phyloP scores from a whole-genome alignment of 345 rosid species.

The Atalantia buxifolia region DNA sequence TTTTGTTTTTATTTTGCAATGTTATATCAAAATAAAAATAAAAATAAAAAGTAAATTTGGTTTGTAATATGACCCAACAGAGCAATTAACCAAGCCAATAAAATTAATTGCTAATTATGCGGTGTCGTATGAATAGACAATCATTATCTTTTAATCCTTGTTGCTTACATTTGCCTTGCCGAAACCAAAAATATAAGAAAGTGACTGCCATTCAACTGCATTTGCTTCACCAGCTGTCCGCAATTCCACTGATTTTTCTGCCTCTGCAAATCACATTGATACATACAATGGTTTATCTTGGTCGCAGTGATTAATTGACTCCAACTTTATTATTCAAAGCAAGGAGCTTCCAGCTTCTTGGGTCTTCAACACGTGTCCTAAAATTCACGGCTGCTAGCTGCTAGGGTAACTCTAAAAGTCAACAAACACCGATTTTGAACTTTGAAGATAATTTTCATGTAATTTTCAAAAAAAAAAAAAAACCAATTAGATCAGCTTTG shows the following conservation, averaged over 20 bases:
- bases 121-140: background rate
- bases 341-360: background rate
- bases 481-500: background rate
- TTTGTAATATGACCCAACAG: background rate
- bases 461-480: background rate
- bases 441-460: background rate
- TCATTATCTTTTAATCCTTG: background rate
- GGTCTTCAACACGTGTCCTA: slow-evolving; percentile 14
- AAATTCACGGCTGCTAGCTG: background rate
- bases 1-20: too few species aligned
- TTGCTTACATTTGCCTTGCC: background rate
- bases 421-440: too few species aligned
- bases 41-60: too few species aligned
- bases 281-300: background rate
- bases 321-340: background rate
- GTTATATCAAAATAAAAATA: too few species aligned
- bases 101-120: background rate
- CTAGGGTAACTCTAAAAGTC: background rate
- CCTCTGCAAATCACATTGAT: background rate
- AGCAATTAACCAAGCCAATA: background rate
- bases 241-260: background rate
- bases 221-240: slow-evolving; percentile 3
- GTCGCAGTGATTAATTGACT: background rate
- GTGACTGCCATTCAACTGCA: background rate
- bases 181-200: background rate